Evolutionary conservation across 1,139 yeast species (phyloP), one percentile per base, ranked within the genome.

Genomic region (Pichia sorboxylosa): DNA sequence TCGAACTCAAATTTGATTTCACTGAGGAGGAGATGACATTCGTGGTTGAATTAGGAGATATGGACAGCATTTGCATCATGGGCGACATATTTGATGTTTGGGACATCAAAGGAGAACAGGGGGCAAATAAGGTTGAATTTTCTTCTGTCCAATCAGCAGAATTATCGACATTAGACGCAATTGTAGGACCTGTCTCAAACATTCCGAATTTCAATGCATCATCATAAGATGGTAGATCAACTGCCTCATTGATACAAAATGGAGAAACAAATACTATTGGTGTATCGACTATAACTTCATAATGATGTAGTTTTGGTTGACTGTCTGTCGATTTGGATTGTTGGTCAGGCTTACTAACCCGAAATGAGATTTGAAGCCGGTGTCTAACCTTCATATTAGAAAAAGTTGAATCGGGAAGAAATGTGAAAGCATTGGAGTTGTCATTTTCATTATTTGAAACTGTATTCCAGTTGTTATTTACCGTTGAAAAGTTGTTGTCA

Each of bases 241-340:
- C 62, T 28, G 76, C 75, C 3, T 69, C 85, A 11, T 66, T 70
- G 29, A 64, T 67, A 58, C 95, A 84, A 41, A 73, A 68, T 17
- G 83, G 70, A 34, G 92, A 78, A 29, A 83, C 63, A 33, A 85
- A 61, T 20, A 69, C 65, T 33, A 85, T 64, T 0, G 95, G 95
- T 0, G 94, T 81, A 51, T 84, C 95, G 28, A 85, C 80, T 32
- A 84, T 76, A 29, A 85, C 94, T 47, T 85, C 95, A 49, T 77
- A 85, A 53, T 83, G 93, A 47, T 83, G 87, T 59, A 80, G 60
- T 44, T 70, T 73, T 30, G 59, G 62, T 38, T 73, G 75, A 9
- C 63, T 63, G 6, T 73, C 69, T 39, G 72, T 76, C 13, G 52
- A 56, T 14, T 36, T 39, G 1, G 36, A 24, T 14, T 33, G 31